Evolutionary conservation across 225 moss, liverwort and hornwort genomes (phyloP), one percentile per base, ranked within the genome.

Genomic region (Marchantia polymorpha): DNA sequence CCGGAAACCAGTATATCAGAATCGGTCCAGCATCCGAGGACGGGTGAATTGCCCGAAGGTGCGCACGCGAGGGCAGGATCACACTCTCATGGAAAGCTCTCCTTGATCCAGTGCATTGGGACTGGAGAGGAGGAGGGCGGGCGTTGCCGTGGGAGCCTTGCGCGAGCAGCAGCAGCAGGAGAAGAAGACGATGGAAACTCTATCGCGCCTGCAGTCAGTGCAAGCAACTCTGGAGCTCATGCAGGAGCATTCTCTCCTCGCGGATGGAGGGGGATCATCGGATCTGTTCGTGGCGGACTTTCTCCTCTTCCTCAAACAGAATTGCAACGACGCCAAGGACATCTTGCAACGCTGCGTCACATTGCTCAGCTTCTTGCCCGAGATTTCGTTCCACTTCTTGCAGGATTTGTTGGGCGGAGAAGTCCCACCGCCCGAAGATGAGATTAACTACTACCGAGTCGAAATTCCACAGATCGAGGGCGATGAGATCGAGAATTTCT

Each of bases 141-240:
- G 12, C 2, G 14, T 31, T 12, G 15, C 67, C 8, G 30, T 67
- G 14, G 14, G 67, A 67, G 23, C 3, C 67, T 13, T 11, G 13
- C 48, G 17, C 48, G 10, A 11, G 47, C 22, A 48, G 17, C n/a
- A n/a, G n/a, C n/a, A n/a, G n/a, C n/a, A n/a, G n/a, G n/a, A n/a
- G n/a, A 27, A 75, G 39, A 56, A 22, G 31, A 64, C 46, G 8
- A 91, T 93, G 92, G 91, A 93, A 78, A 85, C 83, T 7, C 61
- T 90, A 74, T 82, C 86, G 89, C 91, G 82, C 55, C 76, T 96
- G 86, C 87, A 92, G 78, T 85, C 79, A 7, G 85, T 96, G 31
- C 89, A 96, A 47, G 76, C 74, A 60, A 83, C 89, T 19, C 79
- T 92, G 47, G 83, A 81, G 2, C 88, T 90, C 73, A 90, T 93